These are phyloP conservation scores for Poa pratensis DNA, from an alignment of 176 grass and related monocot genomes.

Conservation along the genomic window DNA sequence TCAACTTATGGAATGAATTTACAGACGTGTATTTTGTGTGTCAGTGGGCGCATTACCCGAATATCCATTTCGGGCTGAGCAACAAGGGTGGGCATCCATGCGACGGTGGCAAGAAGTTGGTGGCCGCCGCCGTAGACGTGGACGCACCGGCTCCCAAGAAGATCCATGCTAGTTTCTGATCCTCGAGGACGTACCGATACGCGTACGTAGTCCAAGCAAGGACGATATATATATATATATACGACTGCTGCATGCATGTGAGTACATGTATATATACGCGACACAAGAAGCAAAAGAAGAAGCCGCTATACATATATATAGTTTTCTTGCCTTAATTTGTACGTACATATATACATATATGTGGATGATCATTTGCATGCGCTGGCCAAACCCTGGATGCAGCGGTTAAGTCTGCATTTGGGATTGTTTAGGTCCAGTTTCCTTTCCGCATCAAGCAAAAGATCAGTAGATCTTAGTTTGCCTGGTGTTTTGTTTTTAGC, in stretches of 20 bases:
- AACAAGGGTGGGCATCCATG: no score
- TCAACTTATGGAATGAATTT: no score
- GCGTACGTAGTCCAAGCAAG: neutral
- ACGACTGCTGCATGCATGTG: neutral
- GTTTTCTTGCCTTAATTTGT: neutral
- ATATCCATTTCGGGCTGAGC: conserved; percentile 70
- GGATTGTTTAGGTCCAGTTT: no score
- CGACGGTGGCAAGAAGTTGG: conserved; percentile 64
- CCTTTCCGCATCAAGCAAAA: no score
- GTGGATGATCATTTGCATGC: neutral
- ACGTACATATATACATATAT: neutral
- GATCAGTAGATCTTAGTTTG: no score
- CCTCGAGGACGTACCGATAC: neutral
- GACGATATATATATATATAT: neutral
- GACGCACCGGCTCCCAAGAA: conserved; percentile 49
- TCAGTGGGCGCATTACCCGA: conserved; percentile 98
- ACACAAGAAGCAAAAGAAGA: neutral
- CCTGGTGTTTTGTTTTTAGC: no score
- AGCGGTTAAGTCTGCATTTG: no score
- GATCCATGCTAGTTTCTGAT: conserved; percentile 71
- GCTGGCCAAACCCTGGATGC: no score
- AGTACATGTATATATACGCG: neutral
- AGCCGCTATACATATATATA: neutral
- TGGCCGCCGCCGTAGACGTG: conserved; percentile 34
- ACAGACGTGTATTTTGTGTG: no score